These are phyloP conservation scores for Aspergillus taichungensis DNA, from an alignment of 495 filamentous ascomycete species.

Conservation along the genomic window DNA sequence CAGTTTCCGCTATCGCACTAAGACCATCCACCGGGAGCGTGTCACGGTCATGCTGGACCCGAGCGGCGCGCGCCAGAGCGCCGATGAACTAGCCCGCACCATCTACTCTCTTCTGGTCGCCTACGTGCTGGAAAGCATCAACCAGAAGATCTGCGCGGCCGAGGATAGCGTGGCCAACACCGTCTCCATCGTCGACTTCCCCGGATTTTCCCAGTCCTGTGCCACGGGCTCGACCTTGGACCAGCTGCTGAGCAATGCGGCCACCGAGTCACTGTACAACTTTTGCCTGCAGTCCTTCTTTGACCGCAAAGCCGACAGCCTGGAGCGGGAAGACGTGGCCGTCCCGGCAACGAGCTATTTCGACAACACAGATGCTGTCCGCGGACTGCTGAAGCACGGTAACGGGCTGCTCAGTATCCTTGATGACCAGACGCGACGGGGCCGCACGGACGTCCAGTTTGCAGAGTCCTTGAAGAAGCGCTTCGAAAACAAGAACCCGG, in stretches of 20 bases:
- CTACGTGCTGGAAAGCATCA: slow-evolving; percentile 85
- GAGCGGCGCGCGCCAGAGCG: slow-evolving; percentile 77
- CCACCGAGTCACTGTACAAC: slow-evolving; percentile 83
- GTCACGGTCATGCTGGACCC: slow-evolving; percentile 97
- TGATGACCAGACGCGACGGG: slow-evolving; percentile 87
- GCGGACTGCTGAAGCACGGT: slow-evolving; percentile 78
- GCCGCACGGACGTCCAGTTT: slow-evolving; percentile 80
- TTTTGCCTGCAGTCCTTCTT: slow-evolving; percentile 94
- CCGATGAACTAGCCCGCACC: slow-evolving; percentile 86
- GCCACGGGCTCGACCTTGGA: slow-evolving; percentile 81
- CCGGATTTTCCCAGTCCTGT: slow-evolving; percentile 77
- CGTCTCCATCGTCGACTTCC: slow-evolving; percentile 91
- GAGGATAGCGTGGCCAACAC: slow-evolving; percentile 90
- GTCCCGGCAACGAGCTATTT: slow-evolving; percentile 92
- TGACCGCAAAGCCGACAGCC: slow-evolving; percentile 78
- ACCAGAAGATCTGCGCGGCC: slow-evolving; percentile 77
- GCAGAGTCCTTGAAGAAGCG: slow-evolving; percentile 83
- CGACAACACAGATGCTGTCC: slow-evolving; percentile 91
- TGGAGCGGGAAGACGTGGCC: slow-evolving; percentile 84
- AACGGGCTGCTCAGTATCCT: slow-evolving; percentile 91
- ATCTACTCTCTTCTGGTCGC: slow-evolving; percentile 94
- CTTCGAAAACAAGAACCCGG: slow-evolving; percentile 88
- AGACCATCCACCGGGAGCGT: slow-evolving; percentile 86
- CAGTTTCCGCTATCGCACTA: slow-evolving; percentile 88
- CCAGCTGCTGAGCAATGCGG: slow-evolving; percentile 90